Evolutionary conservation across 192 early-diverging fungal genomes (phyloP), one percentile per base, ranked within the genome.

Genomic region (Irineochytrium annulatum): DNA sequence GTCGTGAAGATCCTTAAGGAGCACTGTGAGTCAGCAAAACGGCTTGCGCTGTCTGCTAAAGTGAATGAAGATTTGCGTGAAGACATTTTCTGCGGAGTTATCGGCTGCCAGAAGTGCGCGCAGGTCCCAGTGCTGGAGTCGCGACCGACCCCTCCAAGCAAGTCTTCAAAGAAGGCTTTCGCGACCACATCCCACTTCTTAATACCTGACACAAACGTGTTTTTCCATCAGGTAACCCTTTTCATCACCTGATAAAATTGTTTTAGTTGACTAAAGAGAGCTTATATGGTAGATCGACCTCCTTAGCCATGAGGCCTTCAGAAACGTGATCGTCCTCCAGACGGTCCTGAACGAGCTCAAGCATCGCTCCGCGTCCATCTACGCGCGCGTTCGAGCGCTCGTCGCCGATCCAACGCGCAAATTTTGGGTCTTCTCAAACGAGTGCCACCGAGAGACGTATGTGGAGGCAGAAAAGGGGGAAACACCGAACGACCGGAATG

Each of bases 381-480:
- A 94, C 63, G 85, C 87, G 57, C 81, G 94, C 13, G 74, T 96
- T 14, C 81, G 89, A 22, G 68, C 78, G 16, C 69, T 99, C 30
- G 72, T 91, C 28, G 69, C 76, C 22, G 88, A 95, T 48, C 71
- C 70, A 11, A 82, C 83, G n/a, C 83, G 88, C 27, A 78, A 78
- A 6, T 95, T 92, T 72, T 94, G 87, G 68, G 88, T 96, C 31
- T 99, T 99, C 73, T 92, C 87, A 1, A 99, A 99, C 73, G 94
- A 99, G 63, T 91, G 94, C 64, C 87, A 91, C 70, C 69, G 87
- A 6, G 92, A 92, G 19, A 92, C 92, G 2, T 97, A 87, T 79
- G 82, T 93, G 27, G 91, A 97, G 44, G 81, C 83, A 34, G 59
- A 78, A 6, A 74, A 87, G 34, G 86, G 82, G 43, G 96, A 99